Conservation (phyloP, 768 basidiomycete genomes). For the Naganishia randhawae region DNA sequence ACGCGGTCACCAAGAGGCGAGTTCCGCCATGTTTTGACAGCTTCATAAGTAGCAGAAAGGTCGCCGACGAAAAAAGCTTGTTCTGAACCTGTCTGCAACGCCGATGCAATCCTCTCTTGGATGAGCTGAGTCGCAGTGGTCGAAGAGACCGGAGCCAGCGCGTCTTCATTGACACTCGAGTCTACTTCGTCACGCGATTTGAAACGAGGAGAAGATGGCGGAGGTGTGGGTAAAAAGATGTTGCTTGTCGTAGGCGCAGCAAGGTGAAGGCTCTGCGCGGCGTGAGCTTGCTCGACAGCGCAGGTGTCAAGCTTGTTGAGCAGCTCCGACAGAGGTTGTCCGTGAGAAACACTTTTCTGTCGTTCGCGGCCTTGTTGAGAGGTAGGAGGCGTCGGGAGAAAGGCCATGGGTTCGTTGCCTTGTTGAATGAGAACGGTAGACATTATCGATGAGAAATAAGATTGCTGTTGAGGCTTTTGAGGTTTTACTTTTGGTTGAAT, state of each 20-base stretch:
- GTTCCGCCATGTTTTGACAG: constrained; percentile 75
- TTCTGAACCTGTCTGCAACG: constrained; percentile 63
- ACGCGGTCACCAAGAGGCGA: constrained; percentile 68
- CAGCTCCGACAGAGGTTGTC: constrained; percentile 25
- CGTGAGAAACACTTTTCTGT: background rate
- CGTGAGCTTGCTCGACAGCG: background rate
- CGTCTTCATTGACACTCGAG: constrained; percentile 27
- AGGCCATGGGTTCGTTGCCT: constrained; percentile 1
- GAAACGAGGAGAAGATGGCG: constrained; percentile 21
- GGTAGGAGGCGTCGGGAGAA: constrained; percentile 12
- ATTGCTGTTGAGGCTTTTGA: constrained; percentile 6
- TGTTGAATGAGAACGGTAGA: constrained; percentile 5
- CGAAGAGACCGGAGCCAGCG: constrained; percentile 37
- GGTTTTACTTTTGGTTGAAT: background rate
- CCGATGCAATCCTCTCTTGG: constrained; percentile 32
- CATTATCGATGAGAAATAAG: background rate
- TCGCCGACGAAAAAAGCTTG: constrained; percentile 96
- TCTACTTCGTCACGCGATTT: constrained; percentile 11
- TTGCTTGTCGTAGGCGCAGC: constrained; percentile 3
- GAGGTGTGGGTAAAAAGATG: constrained; percentile 26
- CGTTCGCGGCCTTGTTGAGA: constrained; percentile 22
- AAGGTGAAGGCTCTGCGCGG: background rate
- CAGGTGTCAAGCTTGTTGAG: constrained; percentile 26
- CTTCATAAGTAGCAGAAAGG: constrained; percentile 76
- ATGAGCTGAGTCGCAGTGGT: constrained; percentile 37